These are phyloP conservation scores for Naganishia onofrii DNA, from an alignment of 768 basidiomycete genomes.

Conservation along the genomic window DNA sequence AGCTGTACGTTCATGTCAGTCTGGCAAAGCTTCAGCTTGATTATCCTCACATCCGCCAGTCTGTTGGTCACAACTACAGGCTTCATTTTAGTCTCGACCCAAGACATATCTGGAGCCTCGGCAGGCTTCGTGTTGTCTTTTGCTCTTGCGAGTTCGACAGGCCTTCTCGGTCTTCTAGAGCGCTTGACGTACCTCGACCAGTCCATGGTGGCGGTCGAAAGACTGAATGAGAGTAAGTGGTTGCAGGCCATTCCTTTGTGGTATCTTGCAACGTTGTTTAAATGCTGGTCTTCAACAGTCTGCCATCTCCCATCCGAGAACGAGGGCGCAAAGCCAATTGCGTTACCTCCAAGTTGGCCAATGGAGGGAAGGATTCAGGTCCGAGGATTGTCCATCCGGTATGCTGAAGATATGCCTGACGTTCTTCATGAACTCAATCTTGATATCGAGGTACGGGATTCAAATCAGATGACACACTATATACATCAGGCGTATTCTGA, in stretches of 20 bases:
- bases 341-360: conserved; percentile 43
- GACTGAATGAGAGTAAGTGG: conserved; percentile 46
- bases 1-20: too few relatives aligned
- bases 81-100: conserved; percentile 38
- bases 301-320: conserved; percentile 35
- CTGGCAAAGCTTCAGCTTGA: conserved; percentile 39
- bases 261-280: background rate
- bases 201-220: conserved; percentile 49
- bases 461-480: background rate
- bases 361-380: conserved; percentile 38
- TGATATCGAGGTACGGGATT: conserved; percentile 34
- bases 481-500: background rate
- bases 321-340: conserved; percentile 32
- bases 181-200: conserved; percentile 42
- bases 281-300: conserved; percentile 27
- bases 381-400: conserved; percentile 40
- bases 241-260: background rate
- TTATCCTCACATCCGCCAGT: conserved; percentile 36
- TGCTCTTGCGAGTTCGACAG: conserved; percentile 38
- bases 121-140: conserved; percentile 48
- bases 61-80: conserved; percentile 43
- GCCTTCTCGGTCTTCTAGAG: conserved; percentile 40
- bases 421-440: conserved; percentile 46
- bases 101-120: conserved; percentile 36
- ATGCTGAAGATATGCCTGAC: conserved; percentile 46